Conservation (phyloP, 148 eudicot species). For the Nepenthes mirabilis region DNA sequence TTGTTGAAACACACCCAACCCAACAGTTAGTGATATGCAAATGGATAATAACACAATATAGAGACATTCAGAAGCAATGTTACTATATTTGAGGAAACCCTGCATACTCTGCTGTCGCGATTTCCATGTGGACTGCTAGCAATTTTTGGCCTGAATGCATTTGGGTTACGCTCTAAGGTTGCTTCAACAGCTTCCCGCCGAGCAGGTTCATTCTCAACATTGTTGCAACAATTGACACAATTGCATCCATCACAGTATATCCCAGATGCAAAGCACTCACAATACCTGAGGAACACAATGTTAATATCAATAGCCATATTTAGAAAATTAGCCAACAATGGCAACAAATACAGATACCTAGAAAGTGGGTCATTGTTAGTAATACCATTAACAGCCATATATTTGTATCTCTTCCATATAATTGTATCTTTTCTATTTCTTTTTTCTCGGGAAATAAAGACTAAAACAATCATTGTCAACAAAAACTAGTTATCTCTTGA, state of each 20-base stretch:
- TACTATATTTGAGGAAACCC: not conserved
- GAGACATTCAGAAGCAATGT: not conserved
- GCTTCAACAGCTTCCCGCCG: slow-evolving; percentile 94
- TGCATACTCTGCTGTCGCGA: slow-evolving; percentile 53
- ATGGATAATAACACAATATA: no score
- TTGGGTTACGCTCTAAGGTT: slow-evolving; percentile 95
- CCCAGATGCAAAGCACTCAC: slow-evolving; percentile 99
- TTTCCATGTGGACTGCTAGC: slow-evolving; percentile 90
- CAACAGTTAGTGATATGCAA: no score
- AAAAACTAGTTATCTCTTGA: no score
- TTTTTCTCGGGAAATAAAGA: no score
- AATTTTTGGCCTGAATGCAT: slow-evolving; percentile 98
- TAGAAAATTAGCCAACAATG: not conserved
- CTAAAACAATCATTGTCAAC: no score
- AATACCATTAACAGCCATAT: no score
- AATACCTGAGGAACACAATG: slow-evolving; percentile 51
- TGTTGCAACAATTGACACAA: slow-evolving; percentile 85
- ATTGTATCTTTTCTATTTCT: no score
- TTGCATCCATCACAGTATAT: slow-evolving; percentile 97
- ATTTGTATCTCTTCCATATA: no score
- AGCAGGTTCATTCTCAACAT: slow-evolving; percentile 87
- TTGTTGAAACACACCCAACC: no score
- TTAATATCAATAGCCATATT: not conserved
- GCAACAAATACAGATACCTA: not conserved
- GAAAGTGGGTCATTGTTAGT: no score